Base-by-base conservation (phyloP, 2,329 filamentous ascomycete genomes). In the Arthrocladium fulminans region DNA sequence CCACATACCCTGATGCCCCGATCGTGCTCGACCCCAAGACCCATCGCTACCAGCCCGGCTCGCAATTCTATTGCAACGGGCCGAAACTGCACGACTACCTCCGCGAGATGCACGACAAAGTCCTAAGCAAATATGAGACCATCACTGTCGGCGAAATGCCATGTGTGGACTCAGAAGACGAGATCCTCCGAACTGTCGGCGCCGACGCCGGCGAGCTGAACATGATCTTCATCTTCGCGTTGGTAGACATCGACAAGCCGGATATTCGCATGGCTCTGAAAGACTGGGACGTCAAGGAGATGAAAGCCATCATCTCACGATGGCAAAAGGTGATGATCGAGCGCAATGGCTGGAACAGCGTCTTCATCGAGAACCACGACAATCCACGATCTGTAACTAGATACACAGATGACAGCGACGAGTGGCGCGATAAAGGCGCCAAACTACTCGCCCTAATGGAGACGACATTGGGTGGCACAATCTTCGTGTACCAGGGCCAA, bases 401-500 rank as follows among this genome's bases (percentile, higher is more conserved):
- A 38, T 75, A 71, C 57, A 66, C 65, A 3, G 69, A 69, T 30
- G 74, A 76, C 55, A 65, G 63, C 9, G 70, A 73, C 35, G 58
- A 65, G 55, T 69, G 64, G 54, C 66, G 68, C 24, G 68, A 70
- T 54, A 62, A 70, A 48, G 68, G 65, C 53, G 71, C 65, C 41
- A 77, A 71, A 55, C 63, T 73, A 54, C 63, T 71, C 22, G 68
- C 68, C 4, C 58, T 71, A 50, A 75, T 73, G 65, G 54, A 62
- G 45, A 61, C 60, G 10, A 63, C 60, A 6, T 50, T 61, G 53
- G 71, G 75, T 2, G 81, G 81, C 13, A 83, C 81, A 0, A 70
- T 80, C 0, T 84, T 81, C 58, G 65, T 84, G n/a, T 84, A 83
- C 59, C 81, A 84, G 61, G 81, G 81, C 10, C 79, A 85, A 60